These are phyloP conservation scores for Pterulicium gracile DNA, from an alignment of 1,284 basidiomycete genomes.

Conservation along the genomic window DNA sequence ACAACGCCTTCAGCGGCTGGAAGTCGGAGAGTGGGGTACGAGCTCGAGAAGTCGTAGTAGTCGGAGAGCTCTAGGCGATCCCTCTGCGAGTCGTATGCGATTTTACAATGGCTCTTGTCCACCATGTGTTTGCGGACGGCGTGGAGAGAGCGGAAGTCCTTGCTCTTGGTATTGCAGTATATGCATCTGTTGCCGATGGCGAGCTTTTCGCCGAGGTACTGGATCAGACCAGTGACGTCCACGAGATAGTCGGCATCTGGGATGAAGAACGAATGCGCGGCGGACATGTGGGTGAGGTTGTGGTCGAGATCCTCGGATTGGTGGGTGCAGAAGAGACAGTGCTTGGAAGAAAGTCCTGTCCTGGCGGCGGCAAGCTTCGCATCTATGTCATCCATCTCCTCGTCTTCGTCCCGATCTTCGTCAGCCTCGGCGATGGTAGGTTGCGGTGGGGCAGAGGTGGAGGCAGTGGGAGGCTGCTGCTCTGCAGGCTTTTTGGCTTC, in stretches of 20 bases:
- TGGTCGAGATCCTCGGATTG: conserved; percentile 44
- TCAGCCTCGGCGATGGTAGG: conserved; percentile 17
- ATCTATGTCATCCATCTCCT: conserved; percentile 52
- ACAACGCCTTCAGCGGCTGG: conserved; percentile 18
- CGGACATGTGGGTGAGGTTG: conserved; percentile 84
- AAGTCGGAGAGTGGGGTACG: conserved; percentile 65
- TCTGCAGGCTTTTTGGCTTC: conserved; percentile 5
- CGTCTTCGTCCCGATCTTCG: conserved; percentile 36
- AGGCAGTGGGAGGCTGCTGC: conserved; percentile 7
- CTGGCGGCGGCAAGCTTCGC: conserved; percentile 71
- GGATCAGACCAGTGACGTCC: conserved; percentile 75
- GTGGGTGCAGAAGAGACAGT: conserved; percentile 83
- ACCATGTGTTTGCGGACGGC: conserved; percentile 90
- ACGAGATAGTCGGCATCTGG: conserved; percentile 89
- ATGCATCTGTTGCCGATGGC: conserved; percentile 90
- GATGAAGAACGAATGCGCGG: conserved; percentile 88
- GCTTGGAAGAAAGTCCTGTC: conserved; percentile 45
- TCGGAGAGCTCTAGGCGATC: conserved; percentile 87
- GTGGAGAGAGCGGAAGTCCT: conserved; percentile 71
- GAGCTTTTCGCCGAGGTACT: conserved; percentile 90
- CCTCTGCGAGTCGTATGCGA: conserved; percentile 77
- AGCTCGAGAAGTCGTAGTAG: conserved; percentile 85
- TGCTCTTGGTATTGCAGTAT: conserved; percentile 74
- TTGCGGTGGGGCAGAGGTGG: conserved; percentile 7
- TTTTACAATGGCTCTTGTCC: conserved; percentile 93